Conservation (phyloP, 2,329 filamentous ascomycete species). For the Diplodia intermedia region DNA sequence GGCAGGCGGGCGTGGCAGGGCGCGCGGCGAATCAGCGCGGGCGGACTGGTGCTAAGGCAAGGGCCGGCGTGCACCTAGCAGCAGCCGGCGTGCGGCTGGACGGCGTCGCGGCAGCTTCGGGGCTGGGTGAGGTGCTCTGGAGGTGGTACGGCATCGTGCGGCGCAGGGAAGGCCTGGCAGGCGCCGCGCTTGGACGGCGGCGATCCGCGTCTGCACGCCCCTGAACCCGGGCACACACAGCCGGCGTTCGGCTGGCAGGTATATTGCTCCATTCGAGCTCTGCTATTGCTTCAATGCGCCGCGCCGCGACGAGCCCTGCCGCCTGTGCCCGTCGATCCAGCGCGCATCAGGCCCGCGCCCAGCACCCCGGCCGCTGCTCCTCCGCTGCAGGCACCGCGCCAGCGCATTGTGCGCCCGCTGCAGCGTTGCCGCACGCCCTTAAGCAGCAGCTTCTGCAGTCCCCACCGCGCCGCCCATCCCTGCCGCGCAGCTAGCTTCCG, state of each 20-base stretch:
- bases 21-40: not conserved
- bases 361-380: not conserved
- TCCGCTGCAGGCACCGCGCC: not conserved
- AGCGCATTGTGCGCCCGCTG: not conserved
- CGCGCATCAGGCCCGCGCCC: not conserved
- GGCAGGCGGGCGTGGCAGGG: too few relatives aligned
- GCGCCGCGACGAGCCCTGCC: not conserved
- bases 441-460: constrained; percentile 17
- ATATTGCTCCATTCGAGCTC: not conserved
- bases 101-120: not conserved
- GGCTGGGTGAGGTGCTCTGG: not conserved
- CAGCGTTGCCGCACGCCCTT: constrained; percentile 3
- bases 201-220: constrained; percentile 1
- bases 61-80: not conserved
- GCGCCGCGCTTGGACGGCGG: not conserved
- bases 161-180: constrained; percentile 16
- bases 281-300: constrained; percentile 16
- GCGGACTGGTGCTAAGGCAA: not conserved
- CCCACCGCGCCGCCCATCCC: too few relatives aligned
- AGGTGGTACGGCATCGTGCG: constrained; percentile 5
- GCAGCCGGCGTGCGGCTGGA: not conserved
- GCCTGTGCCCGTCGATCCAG: constrained; percentile 22
- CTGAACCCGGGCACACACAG: not conserved
- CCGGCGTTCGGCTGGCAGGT: not conserved
- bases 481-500: constrained; percentile 15